Base-by-base conservation (phyloP, 768 basidiomycete genomes). In the Lactarius akahatsu region DNA sequence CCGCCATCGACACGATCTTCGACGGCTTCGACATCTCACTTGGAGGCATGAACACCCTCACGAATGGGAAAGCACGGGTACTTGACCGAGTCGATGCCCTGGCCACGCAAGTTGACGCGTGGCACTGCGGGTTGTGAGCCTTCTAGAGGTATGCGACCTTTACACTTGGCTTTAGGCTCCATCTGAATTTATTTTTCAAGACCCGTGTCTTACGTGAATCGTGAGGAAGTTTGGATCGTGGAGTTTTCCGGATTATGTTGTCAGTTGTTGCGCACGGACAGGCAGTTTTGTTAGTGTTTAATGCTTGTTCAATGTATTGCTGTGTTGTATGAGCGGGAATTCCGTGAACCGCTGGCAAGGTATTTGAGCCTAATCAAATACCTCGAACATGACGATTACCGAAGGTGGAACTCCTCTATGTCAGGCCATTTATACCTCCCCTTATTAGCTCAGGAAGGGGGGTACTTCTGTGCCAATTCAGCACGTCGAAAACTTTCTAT, bases 41-140 rank as follows among this genome's bases (percentile, higher is more conserved):
- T 69, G 75, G 71, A n/a, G 85, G 85, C 30, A 83, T 87, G 84
- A 81, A 87, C 66, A 69, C 69, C 18, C 72, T 87, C 67, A 87
- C 86, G 16, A 41, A 57, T 32, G 58, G 62, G 32, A 18, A 64
- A 13, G 66, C 66, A 32, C 30, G 18, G 52, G 10, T 10, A 10
- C n/a, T 64, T 20, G 62, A 47, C 36, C 20, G 0, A 9, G 30
- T 67, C 43, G 11, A 56, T 18, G 65, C 38, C 11, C 4, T 36
- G 7, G 55, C 57, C 32, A 32, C 10, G 40, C 61, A 61, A 34
- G 55, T 56, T 18, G 55, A 18, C 16, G 4, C 2, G 34, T 32
- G 30, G n/a, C 11, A 32, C 30, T 56, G 55, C 30, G 30, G 55
- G 4, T 3, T 55, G 26, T 55, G 28, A 55, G 23, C 54, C 13